Base-by-base conservation (phyloP, 352 stramenopile species). In the Phytophthora litchii region DNA sequence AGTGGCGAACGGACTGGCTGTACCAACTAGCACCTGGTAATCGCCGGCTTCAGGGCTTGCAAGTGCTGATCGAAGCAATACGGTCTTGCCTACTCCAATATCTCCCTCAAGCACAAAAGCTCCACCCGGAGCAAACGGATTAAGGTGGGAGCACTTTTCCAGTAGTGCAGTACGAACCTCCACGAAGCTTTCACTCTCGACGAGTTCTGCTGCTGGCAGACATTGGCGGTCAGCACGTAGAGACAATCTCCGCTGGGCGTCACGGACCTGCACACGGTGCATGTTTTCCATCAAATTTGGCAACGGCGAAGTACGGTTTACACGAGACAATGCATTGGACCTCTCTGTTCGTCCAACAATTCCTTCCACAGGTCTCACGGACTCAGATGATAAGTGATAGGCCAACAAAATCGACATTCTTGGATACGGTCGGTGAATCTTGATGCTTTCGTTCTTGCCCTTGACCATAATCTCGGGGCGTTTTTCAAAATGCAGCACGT, bases 361-460 rank as follows among this genome's bases (percentile, higher is more conserved):
- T 21, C 47, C 65, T 10, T 71, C 70, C 23, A 32, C 56, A 27
- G 42, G 40, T 11, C 21, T 54, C 20, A 19, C 38, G 52, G 45
- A 54, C 36, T 64, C 13, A 32, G 4, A 27, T 50, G 73, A 74
- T 14, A 92, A 47, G 34, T 91, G 82, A 48, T 90, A 89, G 45
- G 86, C 80, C 31, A 94, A 45, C 17, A 94, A 48, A 32, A 88
- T 92, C 9, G 86, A 95, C 86, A 95, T 95, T 37, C 83, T 78
- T 37, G 85, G 83, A 49, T 95, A 95, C 54, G 86, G 86, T 4
- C 86, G 81, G 45, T 94, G 85, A 63, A 95, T 93, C 54, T 91
- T 91, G 50, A 95, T 91, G 47, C 86, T 91, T 63, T 95, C 86
- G 54, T 94, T 90, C 61, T 98, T 98, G 40, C 92, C 92, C 62